Evolutionary conservation across 202 grass and related monocot species (phyloP).

Genomic region (Setaria viridis): DNA sequence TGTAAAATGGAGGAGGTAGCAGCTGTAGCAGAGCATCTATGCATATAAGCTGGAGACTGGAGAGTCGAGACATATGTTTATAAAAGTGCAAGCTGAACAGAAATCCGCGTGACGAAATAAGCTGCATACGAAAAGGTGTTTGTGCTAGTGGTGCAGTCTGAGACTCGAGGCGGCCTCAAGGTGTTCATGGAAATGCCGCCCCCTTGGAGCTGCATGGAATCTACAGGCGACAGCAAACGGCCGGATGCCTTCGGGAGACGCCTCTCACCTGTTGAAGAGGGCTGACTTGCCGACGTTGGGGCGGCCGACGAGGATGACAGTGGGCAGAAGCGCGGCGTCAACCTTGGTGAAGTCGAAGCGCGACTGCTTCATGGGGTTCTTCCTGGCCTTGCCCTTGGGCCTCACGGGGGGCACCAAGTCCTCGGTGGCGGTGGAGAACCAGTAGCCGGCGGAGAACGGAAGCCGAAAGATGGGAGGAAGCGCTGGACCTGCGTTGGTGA

Average conservation of each 20-base stretch:
- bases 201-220: slow-evolving; percentile 16
- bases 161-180: slow-evolving; percentile 9
- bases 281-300: slow-evolving; percentile 98
- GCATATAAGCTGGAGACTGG: neutral
- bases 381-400: slow-evolving; percentile 60
- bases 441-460: slow-evolving; percentile 3
- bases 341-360: slow-evolving; percentile 92
- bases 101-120: neutral
- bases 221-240: neutral
- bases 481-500: slow-evolving; percentile 30
- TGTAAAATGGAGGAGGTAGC: neutral
- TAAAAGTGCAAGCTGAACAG: slow-evolving; percentile 12
- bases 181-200: slow-evolving; percentile 47
- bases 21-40: neutral
- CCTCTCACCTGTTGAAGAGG: slow-evolving; percentile 84
- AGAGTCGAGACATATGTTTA: neutral
- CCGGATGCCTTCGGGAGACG: neutral
- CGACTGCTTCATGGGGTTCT: slow-evolving; percentile 69
- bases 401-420: neutral
- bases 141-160: neutral
- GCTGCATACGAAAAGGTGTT: neutral
- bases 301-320: slow-evolving; percentile 87
- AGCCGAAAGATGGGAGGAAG: slow-evolving; percentile 23
- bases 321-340: slow-evolving; percentile 77
- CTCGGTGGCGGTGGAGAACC: slow-evolving; percentile 33